phyloP scores from a whole-genome alignment of 108 stramenopile species.

The Parmales sp. region DNA sequence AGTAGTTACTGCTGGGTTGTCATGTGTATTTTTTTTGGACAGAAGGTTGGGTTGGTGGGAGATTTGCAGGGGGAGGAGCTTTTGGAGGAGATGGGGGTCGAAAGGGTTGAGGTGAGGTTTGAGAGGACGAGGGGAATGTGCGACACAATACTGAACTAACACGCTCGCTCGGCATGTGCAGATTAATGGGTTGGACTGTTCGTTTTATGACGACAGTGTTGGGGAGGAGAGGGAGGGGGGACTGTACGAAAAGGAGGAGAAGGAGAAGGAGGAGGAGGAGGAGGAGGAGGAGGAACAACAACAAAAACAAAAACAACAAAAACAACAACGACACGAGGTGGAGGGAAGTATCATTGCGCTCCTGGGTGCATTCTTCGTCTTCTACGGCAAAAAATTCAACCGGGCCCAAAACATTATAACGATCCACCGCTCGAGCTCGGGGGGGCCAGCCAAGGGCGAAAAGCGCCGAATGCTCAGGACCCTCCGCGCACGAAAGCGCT shows the following conservation, averaged over 20 bases:
- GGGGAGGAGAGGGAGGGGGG: too few relatives aligned
- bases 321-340: background rate
- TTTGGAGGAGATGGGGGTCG: background rate
- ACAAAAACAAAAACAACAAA: background rate
- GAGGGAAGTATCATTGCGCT: background rate
- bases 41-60: slow-evolving; percentile 56
- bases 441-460: background rate
- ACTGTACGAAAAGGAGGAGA: too few relatives aligned
- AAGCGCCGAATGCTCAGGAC: background rate
- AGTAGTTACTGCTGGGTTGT: slow-evolving; percentile 68
- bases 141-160: too few relatives aligned
- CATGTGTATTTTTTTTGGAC: slow-evolving; percentile 64
- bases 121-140: too few relatives aligned
- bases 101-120: background rate
- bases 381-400: background rate
- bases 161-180: too few relatives aligned
- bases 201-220: too few relatives aligned
- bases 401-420: background rate
- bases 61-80: slow-evolving; percentile 37
- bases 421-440: background rate
- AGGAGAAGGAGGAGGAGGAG: background rate
- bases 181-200: too few relatives aligned
- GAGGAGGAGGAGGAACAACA: background rate
- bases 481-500: background rate
- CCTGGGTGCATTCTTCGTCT: background rate